Conservation (phyloP, 495 filamentous ascomycete species). For the Neurospora pannonica region DNA sequence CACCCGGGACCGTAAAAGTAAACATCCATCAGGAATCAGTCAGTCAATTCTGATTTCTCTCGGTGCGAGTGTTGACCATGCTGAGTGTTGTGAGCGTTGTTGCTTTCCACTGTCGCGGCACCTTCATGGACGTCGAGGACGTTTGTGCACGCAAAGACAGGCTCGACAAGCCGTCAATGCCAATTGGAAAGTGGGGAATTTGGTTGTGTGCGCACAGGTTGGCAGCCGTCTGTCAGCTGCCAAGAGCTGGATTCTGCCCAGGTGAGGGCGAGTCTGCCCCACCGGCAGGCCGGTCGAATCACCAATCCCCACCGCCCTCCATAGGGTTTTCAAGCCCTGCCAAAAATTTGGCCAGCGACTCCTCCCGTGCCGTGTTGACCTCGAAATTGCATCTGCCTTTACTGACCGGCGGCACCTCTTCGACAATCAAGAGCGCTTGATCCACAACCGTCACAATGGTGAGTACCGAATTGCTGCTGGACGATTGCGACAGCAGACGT, state of each 20-base stretch:
- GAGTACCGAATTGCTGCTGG: slow-evolving; percentile 5
- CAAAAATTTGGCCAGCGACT: slow-evolving; percentile 30
- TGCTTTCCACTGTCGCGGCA: not conserved
- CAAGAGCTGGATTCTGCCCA: not conserved
- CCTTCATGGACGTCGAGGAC: not conserved
- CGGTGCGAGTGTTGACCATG: not conserved
- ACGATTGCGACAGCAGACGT: slow-evolving; percentile 5
- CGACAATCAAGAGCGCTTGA: slow-evolving; percentile 30
- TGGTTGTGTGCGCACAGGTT: not conserved
- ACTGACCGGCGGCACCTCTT: slow-evolving; percentile 24
- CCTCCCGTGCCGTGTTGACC: slow-evolving; percentile 19
- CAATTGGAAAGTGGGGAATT: not conserved
- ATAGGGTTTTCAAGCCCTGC: slow-evolving; percentile 43
- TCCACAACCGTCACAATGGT: slow-evolving; percentile 31
- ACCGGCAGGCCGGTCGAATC: slow-evolving; percentile 13
- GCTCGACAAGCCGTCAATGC: not conserved
- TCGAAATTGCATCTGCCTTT: slow-evolving; percentile 32
- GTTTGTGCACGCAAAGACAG: not conserved
- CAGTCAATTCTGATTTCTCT: not conserved
- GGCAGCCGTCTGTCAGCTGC: not conserved
- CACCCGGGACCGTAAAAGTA: too few relatives aligned
- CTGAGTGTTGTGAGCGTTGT: not conserved
- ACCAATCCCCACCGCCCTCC: slow-evolving; percentile 18
- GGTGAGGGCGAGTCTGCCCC: not conserved
- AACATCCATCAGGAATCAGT: too few relatives aligned